Evolutionary conservation across 768 basidiomycete species (phyloP).

Genomic region (Suillus subluteus): DNA sequence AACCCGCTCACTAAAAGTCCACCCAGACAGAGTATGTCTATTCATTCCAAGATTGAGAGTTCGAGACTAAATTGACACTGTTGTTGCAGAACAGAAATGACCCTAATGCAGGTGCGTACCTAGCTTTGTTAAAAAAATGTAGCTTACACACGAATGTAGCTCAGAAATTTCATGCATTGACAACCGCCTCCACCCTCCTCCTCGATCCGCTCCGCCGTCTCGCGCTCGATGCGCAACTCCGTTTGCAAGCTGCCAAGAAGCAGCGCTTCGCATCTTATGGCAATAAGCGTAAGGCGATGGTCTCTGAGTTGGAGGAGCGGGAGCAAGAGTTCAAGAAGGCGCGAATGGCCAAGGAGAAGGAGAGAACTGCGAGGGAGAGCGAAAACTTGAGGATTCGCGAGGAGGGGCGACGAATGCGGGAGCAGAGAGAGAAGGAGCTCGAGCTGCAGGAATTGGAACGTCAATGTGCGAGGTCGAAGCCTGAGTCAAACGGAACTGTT

Average conservation of each 20-base stretch:
- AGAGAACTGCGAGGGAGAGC: constrained; percentile 54
- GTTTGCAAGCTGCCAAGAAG: constrained; percentile 66
- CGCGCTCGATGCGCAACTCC: constrained; percentile 80
- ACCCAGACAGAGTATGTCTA: constrained; percentile 77
- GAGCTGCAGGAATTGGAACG: constrained; percentile 31
- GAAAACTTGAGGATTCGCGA: constrained; percentile 78
- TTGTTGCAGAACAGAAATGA: constrained; percentile 70
- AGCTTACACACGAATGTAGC: constrained; percentile 40
- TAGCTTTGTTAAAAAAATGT: background rate
- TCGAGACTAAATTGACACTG: constrained; percentile 16
- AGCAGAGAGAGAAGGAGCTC: constrained; percentile 63
- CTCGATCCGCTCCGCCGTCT: constrained; percentile 80
- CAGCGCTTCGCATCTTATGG: constrained; percentile 74
- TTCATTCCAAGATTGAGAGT: constrained; percentile 14
- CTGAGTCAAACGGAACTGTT: constrained; percentile 31
- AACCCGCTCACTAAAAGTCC: constrained; percentile 79
- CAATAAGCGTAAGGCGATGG: constrained; percentile 70
- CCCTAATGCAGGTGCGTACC: constrained; percentile 67
- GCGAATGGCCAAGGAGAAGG: constrained; percentile 60
- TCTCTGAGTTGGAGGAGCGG: constrained; percentile 79
- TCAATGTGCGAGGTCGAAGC: constrained; percentile 39
- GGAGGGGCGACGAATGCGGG: constrained; percentile 67
- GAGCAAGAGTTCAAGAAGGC: constrained; percentile 80
- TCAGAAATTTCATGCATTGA: constrained; percentile 83
- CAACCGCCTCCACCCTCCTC: constrained; percentile 77